These are phyloP conservation scores for Tolypocladium amazonense DNA, from an alignment of 2,329 filamentous ascomycete species.

Conservation along the genomic window DNA sequence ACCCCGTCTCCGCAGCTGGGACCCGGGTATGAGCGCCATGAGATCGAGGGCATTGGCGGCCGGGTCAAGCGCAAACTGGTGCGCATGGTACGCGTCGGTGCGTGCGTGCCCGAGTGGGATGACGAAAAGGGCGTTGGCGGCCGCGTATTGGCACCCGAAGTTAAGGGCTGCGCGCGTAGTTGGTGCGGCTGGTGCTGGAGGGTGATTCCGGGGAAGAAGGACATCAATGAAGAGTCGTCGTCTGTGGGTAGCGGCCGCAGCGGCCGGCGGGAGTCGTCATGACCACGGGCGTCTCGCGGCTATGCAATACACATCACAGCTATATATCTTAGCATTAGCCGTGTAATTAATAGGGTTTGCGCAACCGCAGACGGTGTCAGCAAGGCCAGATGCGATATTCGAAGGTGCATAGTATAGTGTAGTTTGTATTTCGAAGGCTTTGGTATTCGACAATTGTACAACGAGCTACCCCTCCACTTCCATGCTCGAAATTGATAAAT, in stretches of 20 bases:
- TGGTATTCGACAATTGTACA: background rate
- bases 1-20: constrained; percentile 43
- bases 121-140: constrained; percentile 57
- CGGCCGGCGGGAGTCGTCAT: constrained; percentile 1
- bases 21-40: constrained; percentile 72
- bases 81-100: constrained; percentile 69
- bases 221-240: constrained; percentile 19
- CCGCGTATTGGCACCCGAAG: constrained; percentile 59
- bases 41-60: constrained; percentile 85
- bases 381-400: background rate
- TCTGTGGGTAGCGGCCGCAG: constrained; percentile 6
- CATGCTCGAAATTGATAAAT: background rate
- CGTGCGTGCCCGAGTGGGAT: constrained; percentile 75
- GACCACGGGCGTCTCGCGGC: background rate
- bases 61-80: constrained; percentile 83
- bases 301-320: background rate
- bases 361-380: background rate
- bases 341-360: background rate
- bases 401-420: background rate
- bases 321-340: background rate
- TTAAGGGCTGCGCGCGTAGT: constrained; percentile 56
- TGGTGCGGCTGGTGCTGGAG: constrained; percentile 92
- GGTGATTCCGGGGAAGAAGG: constrained; percentile 52
- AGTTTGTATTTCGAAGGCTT: background rate
- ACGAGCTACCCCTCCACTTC: background rate